Evolutionary conservation across 108 stramenopile species (phyloP).

Genomic region (Nitzschia sp.): DNA sequence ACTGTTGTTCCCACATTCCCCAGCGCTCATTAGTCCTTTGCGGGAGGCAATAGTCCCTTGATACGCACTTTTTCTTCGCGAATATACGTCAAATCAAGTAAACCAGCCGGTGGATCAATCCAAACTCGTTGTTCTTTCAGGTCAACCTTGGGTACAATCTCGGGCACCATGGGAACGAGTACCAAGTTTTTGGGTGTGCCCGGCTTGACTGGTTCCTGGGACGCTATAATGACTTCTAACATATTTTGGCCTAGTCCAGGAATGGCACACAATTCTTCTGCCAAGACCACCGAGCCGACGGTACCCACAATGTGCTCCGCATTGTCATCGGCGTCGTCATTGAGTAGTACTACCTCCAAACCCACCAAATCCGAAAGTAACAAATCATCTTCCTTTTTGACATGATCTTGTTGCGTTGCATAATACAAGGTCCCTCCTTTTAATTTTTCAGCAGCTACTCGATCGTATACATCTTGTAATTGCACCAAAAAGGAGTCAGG

Average conservation of each 20-base stretch:
- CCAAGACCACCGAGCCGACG: constrained; percentile 72
- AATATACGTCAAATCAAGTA: constrained; percentile 78
- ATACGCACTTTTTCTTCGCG: constrained; percentile 70
- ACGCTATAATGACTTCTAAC: constrained; percentile 52
- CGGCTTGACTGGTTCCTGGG: constrained; percentile 19
- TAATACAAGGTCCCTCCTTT: constrained; percentile 68
- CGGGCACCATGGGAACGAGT: constrained; percentile 78
- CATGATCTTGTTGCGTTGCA: constrained; percentile 37
- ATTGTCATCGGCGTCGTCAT: constrained; percentile 18
- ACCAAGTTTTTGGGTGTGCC: constrained; percentile 58
- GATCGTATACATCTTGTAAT: constrained; percentile 57
- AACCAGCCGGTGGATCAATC: constrained; percentile 71
- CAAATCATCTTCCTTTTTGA: constrained; percentile 55
- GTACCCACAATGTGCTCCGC: constrained; percentile 62
- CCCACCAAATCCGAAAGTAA: constrained; percentile 77
- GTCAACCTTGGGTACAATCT: constrained; percentile 70
- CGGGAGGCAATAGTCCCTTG: constrained; percentile 71
- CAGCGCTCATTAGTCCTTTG: constrained; percentile 2
- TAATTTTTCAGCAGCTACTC: constrained; percentile 58
- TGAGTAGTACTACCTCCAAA: constrained; percentile 53
- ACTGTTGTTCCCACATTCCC: no score
- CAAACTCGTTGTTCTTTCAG: constrained; percentile 47
- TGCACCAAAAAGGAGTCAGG: constrained; percentile 62
- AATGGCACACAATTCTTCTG: constrained; percentile 79
- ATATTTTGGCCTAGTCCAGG: constrained; percentile 82